phyloP scores from a whole-genome alignment of 169 alveolate species.

The Plasmodium inui region DNA sequence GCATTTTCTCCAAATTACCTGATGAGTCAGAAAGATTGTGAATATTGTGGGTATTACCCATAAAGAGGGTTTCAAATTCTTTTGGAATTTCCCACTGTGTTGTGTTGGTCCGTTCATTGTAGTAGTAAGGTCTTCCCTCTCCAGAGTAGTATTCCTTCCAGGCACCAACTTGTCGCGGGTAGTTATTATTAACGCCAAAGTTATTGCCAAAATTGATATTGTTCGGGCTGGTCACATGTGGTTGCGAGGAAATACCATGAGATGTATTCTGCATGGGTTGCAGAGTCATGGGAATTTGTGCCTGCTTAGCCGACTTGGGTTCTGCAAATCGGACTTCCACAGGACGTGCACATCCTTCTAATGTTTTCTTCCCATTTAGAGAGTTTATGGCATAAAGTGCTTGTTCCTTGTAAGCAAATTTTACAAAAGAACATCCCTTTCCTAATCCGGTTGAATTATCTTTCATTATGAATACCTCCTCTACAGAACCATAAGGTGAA shows the following conservation, averaged over 20 bases:
- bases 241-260: conserved; percentile 64
- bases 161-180: conserved; percentile 88
- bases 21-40: conserved; percentile 75
- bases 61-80: conserved; percentile 82
- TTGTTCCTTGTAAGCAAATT: conserved; percentile 90
- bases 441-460: conserved; percentile 89
- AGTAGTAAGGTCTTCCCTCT: conserved; percentile 90
- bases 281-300: conserved; percentile 59
- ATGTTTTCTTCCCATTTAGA: conserved; percentile 85
- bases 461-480: conserved; percentile 90
- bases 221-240: conserved; percentile 49
- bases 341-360: conserved; percentile 90
- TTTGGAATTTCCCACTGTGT: conserved; percentile 94
- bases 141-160: conserved; percentile 91
- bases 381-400: conserved; percentile 89
- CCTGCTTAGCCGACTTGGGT: conserved; percentile 78
- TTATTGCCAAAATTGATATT: conserved; percentile 38
- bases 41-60: conserved; percentile 55
- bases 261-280: conserved; percentile 65
- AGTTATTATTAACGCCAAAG: conserved; percentile 78
- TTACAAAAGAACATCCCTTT: conserved; percentile 93
- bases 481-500: conserved; percentile 87
- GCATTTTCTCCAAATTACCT: conserved; percentile 60
- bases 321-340: conserved; percentile 93
- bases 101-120: conserved; percentile 88